These are phyloP conservation scores for Nidularia pulvinata DNA, from an alignment of 768 basidiomycete genomes.

Conservation along the genomic window DNA sequence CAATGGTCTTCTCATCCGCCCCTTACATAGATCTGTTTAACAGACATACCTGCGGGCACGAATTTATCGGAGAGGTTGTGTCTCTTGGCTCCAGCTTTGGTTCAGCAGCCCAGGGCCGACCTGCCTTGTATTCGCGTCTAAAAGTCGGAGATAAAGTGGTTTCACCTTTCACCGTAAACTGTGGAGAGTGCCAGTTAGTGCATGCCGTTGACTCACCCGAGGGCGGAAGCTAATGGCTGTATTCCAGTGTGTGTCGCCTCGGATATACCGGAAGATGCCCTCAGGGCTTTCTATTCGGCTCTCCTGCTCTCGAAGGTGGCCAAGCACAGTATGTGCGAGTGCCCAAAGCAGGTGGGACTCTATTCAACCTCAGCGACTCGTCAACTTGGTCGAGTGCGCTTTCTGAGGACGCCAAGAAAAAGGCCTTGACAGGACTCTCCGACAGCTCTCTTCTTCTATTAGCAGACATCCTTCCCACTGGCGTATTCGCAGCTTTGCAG, in stretches of 20 bases:
- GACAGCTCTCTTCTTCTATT: constrained; percentile 72
- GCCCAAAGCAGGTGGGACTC: constrained; percentile 78
- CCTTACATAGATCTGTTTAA: neutral
- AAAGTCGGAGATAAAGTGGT: constrained; percentile 77
- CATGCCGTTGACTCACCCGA: neutral
- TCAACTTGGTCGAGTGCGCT: constrained; percentile 41
- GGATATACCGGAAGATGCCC: constrained; percentile 76
- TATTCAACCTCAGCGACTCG: constrained; percentile 60
- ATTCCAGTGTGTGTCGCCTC: constrained; percentile 60
- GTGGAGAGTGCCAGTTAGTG: constrained; percentile 83
- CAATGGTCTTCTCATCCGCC: neutral
- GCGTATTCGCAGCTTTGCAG: constrained; percentile 75
- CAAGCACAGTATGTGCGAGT: constrained; percentile 83
- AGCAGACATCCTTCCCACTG: constrained; percentile 81
- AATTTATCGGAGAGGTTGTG: constrained; percentile 74
- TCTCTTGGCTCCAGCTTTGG: constrained; percentile 64
- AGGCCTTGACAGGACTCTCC: constrained; percentile 39
- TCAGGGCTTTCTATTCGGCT: constrained; percentile 63
- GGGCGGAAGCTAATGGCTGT: neutral
- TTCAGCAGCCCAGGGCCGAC: constrained; percentile 41
- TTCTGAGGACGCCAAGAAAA: constrained; percentile 28
- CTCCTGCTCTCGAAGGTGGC: constrained; percentile 63
- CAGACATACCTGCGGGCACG: constrained; percentile 74
- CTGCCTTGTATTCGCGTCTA: constrained; percentile 61
- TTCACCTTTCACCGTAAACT: constrained; percentile 80